Percentiles rank a stretch among this genome's conserved stretches.
Conservation (phyloP, 345 rosid genomes). For the Eucalyptus lansdowneana region DNA sequence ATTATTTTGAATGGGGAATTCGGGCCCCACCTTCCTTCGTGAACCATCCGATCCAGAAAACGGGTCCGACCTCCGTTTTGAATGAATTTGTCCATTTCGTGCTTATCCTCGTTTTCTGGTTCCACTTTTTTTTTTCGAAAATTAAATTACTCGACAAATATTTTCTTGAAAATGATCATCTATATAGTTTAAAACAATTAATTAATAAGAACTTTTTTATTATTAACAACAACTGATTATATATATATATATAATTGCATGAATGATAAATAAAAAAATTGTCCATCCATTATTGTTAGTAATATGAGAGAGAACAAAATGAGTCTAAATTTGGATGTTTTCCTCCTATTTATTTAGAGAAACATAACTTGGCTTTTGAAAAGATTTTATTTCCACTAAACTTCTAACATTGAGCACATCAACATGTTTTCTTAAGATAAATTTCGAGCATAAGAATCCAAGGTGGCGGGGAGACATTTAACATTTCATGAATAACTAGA, state of each 20-base stretch:
- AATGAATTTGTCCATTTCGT: not conserved
- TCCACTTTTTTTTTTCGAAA: not conserved
- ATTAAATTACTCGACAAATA: not conserved
- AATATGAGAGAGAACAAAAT: too few relatives aligned
- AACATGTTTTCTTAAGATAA: not conserved
- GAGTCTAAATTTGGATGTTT: accelerated
- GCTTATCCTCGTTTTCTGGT: not conserved
- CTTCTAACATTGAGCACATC: not conserved
- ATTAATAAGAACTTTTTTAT: not conserved
- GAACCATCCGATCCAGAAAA: not conserved
- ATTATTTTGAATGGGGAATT: not conserved
- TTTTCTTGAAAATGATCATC: accelerated
- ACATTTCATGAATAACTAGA: not conserved
- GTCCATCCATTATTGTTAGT: too few relatives aligned
- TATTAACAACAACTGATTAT: accelerated
- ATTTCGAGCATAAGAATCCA: not conserved
- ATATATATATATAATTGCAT: too few relatives aligned
- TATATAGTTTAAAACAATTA: too few relatives aligned
- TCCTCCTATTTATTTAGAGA: not conserved
- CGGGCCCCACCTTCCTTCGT: not conserved
- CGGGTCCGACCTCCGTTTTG: not conserved
- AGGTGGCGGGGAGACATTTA: not conserved
- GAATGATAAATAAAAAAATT: accelerated
- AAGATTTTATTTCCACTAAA: not conserved
- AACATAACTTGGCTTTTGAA: not conserved